Percentiles rank a stretch among this genome's conserved stretches.
These are phyloP conservation scores for Spathaspora arborariae DNA, from an alignment of 805 yeast genomes.

Conservation along the genomic window DNA sequence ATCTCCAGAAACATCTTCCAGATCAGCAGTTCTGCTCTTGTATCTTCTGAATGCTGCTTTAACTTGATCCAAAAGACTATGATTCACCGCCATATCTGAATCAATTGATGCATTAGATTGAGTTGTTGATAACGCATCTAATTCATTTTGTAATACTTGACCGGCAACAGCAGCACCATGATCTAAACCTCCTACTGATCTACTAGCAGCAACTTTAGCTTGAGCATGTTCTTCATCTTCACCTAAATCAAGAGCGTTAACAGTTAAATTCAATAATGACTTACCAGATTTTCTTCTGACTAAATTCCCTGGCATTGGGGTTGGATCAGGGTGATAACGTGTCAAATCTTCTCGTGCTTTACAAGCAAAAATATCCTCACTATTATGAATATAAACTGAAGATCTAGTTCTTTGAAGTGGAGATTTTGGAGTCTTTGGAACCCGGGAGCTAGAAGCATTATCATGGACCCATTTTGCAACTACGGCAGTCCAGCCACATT, in stretches of 20 bases:
- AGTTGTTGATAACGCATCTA: constrained; percentile 15
- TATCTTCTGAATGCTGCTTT: constrained; percentile 34
- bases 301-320: constrained; percentile 50
- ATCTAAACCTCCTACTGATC: constrained; percentile 6
- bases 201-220: constrained; percentile 11
- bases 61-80: constrained; percentile 32
- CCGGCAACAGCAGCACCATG: constrained; percentile 5
- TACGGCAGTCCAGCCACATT: constrained; percentile 94
- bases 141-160: constrained; percentile 14
- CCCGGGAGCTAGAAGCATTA: constrained; percentile 67
- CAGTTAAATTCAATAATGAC: constrained; percentile 64
- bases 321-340: constrained; percentile 39
- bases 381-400: constrained; percentile 20
- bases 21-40: constrained; percentile 24
- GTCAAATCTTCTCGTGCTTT: constrained; percentile 26
- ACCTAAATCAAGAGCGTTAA: constrained; percentile 60
- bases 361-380: constrained; percentile 15
- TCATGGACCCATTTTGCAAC: constrained; percentile 91
- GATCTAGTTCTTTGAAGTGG: constrained; percentile 20
- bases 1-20: constrained; percentile 46
- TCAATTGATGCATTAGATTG: constrained; percentile 26
- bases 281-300: constrained; percentile 71
- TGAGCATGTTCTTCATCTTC: constrained; percentile 41
- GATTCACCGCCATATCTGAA: constrained; percentile 26
- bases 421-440: constrained; percentile 42